Base-by-base conservation (phyloP, 2,329 filamentous ascomycete genomes). In the Gaeumannomyces tritici region DNA sequence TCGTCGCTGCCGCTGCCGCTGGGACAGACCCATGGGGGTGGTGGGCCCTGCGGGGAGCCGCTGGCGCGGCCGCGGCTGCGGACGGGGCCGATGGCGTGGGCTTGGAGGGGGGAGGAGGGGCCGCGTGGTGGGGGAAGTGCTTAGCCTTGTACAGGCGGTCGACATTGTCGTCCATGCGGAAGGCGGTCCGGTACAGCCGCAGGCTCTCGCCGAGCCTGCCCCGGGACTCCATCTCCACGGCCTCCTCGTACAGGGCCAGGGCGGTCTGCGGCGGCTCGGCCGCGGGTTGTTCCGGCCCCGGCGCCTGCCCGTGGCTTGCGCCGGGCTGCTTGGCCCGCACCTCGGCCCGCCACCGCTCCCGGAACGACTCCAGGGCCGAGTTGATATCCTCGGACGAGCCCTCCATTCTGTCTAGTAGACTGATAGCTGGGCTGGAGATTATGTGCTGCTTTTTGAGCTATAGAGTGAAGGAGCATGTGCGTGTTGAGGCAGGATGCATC, bases 161-260 rank as follows among this genome's bases (percentile, higher is more conserved):
- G 61, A 99, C 93, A 18, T 81, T 79, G 62, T 87, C 82, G 72
- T 98, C 95, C 74, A 99, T 84, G 89, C 89, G 86, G 73, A 96
- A 98, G 0, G 95, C 95, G 73, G 89, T 92, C 58, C 95, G 86
- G 74, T 99, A 99, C 60, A 96, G 82, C 66, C 84, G 86, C 62
- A 99, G 73, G 71, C 93, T 98, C 66, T 98, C 93, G 6, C 93
- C 92, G 60, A 98, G 80, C 65, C 86, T 95, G 0, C 95, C 95
- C 69, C 89, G 85, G 0, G 82, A 84, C 75, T 99, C 95, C 73
- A 88, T 92, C 75, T 96, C 89, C 62, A 96, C 93, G 4, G 93
- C 95, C 71, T 85, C 86, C 73, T 98, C 95, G 70, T 95, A 98
- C 73, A 96, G 90, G 69, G 98, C 95, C 21, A 99, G 76, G 0